Base-by-base conservation (phyloP, 768 basidiomycete genomes). In the Mycena pura region DNA sequence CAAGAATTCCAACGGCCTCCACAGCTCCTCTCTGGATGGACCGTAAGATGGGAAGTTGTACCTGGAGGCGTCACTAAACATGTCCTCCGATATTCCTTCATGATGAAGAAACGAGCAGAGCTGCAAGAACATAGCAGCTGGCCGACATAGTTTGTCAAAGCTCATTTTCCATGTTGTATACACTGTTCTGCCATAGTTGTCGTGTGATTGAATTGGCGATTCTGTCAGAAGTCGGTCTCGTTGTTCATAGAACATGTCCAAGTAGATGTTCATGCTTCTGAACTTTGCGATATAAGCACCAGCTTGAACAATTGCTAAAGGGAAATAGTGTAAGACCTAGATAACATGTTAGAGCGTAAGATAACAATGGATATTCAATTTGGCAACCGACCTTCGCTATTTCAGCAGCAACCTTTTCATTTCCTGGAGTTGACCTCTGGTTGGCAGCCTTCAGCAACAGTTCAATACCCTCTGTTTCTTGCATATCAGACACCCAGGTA, bases 101-200 rank as follows among this genome's bases (percentile, higher is more conserved):
- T 46, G 41, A 19, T 57, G 45, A 11, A 57, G 29, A 28, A 57
- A 36, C 2, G 44, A 57, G 5, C 28, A 46, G 3, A 57, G 45
- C 22, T 40, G 55, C 24, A 57, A 34, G 6, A 57, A 36, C 4
- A 8, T 10, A 24, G 13, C 4, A 14, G 55, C 55, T 4, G n/a
- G 3, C 3, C 3, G 22, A 7, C n/a, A 8, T 3, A 57, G 45
- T 6, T 45, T 28, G 13, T 45, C n/a, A 21, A 57, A 57, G 38
- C 43, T 46, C 44, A 57, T 57, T 21, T 46, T 5, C 57, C 57
- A 58, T 5, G 47, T 57, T 3, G 56, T 57, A 38, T 57, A 57
- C 17, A 49, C 45, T 2, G 45, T 47, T 21, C 7, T 25, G 11
- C 13, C 29, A 50, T 58, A 58, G 15, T 58, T 47, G 14, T 46